Evolutionary conservation across 75 land plant genomes (phyloP).

Genomic region (Cunninghamia lanceolata): DNA sequence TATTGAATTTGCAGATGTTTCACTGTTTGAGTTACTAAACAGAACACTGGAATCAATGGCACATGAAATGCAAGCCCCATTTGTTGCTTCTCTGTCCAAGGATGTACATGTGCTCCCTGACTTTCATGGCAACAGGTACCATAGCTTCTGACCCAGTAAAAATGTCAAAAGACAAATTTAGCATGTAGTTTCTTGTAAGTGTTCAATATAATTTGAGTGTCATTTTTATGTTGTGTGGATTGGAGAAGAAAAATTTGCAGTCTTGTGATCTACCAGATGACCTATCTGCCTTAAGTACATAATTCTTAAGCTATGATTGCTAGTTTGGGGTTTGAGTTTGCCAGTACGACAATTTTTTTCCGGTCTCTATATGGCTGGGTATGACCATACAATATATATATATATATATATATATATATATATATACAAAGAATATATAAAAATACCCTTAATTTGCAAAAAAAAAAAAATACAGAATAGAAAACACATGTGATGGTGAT

Average conservation of each 20-base stretch:
- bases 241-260: neutral
- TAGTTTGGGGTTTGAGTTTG: too few species aligned
- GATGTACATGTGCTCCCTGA: conserved; percentile 86
- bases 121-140: conserved; percentile 94
- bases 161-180: neutral
- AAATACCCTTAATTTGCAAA: too few species aligned
- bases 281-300: neutral
- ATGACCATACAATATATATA: too few species aligned
- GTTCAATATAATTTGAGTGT: neutral
- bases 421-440: too few species aligned
- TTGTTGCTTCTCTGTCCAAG: conserved; percentile 79
- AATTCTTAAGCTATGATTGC: neutral
- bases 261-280: neutral
- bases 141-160: neutral
- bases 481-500: too few species aligned
- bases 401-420: too few species aligned
- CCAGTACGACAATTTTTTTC: too few species aligned
- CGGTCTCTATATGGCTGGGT: too few species aligned
- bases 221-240: neutral
- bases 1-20: conserved; percentile 44
- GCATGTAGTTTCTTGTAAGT: neutral
- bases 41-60: conserved; percentile 60
- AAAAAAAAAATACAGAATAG: too few species aligned
- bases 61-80: conserved; percentile 51
- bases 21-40: conserved; percentile 79